Conservation (phyloP, 768 basidiomycete genomes). For the Amanita muscaria region DNA sequence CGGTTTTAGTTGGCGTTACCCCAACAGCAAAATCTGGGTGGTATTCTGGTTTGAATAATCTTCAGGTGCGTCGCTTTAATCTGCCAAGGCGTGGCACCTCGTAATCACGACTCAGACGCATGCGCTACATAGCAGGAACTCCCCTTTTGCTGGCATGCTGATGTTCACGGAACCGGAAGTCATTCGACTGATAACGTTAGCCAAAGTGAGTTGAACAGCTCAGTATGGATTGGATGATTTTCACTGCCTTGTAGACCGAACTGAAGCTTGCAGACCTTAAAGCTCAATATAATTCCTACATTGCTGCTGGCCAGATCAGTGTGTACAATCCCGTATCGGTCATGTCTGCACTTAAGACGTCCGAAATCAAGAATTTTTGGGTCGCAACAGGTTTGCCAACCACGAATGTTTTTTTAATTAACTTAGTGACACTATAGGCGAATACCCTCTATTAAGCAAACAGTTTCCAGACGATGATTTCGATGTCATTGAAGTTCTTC, state of each 20-base stretch:
- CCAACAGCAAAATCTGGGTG: slow-evolving; percentile 12
- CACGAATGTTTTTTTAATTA: slow-evolving; percentile 2
- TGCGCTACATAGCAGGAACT: slow-evolving; percentile 9
- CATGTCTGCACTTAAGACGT: slow-evolving; percentile 10
- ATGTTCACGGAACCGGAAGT: slow-evolving; percentile 13
- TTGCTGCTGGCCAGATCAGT: slow-evolving; percentile 11
- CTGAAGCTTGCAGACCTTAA: slow-evolving; percentile 10
- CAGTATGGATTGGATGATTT: slow-evolving; percentile 1
- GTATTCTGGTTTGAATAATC: slow-evolving; percentile 12
- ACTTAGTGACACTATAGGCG: slow-evolving; percentile 8
- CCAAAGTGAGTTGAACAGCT: slow-evolving; percentile 7
- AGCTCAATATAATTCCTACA: slow-evolving; percentile 11
- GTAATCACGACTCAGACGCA: slow-evolving; percentile 11
- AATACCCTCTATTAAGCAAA: slow-evolving; percentile 11
- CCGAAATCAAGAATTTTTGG: slow-evolving; percentile 9
- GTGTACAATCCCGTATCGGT: slow-evolving; percentile 11
- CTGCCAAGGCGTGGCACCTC: slow-evolving; percentile 7
- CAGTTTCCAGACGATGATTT: slow-evolving; percentile 9
- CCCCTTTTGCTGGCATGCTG: slow-evolving; percentile 10
- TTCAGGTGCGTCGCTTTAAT: slow-evolving; percentile 10
- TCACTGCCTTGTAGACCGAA: slow-evolving; percentile 5
- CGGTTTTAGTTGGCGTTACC: slow-evolving; percentile 10
- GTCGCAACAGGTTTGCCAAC: slow-evolving; percentile 11
- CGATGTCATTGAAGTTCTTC: slow-evolving; percentile 9
- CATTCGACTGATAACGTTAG: slow-evolving; percentile 5